Conservation (phyloP, 345 rosid species). For the Gossypium thurberi region DNA sequence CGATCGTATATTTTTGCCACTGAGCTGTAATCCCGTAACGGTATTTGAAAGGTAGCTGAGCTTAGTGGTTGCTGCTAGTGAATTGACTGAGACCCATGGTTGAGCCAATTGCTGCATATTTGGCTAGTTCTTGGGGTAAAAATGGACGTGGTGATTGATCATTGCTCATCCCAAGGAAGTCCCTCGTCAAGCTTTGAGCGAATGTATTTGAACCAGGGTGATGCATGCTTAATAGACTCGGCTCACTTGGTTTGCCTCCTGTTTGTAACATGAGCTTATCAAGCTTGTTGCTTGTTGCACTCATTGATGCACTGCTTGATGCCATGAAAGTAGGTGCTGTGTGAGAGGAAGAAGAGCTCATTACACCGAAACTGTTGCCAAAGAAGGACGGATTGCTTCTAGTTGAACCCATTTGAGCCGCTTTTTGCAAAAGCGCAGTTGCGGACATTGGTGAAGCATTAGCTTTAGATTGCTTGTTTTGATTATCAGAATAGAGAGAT, state of each 20-base stretch:
- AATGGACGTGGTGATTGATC: conserved; percentile 43
- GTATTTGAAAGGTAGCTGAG: conserved; percentile 14
- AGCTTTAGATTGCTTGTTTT: conserved; percentile 32
- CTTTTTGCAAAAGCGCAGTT: conserved; percentile 87
- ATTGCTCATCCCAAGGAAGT: conserved; percentile 69
- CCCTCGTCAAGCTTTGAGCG: conserved; percentile 56
- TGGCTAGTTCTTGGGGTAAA: conserved; percentile 59
- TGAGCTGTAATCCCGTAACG: conserved; percentile 6
- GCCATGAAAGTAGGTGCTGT: conserved; percentile 16
- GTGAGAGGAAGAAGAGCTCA: conserved; percentile 39
- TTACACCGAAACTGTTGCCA: conserved; percentile 36
- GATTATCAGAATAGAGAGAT: conserved; percentile 34
- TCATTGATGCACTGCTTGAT: conserved; percentile 9
- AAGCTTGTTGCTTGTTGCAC: conserved; percentile 22
- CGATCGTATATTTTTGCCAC: background rate
- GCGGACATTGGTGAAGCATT: conserved; percentile 68
- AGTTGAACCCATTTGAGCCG: conserved; percentile 92
- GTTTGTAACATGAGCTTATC: conserved; percentile 32
- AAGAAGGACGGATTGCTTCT: conserved; percentile 56
- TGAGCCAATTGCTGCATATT: conserved; percentile 63
- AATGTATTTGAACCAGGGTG: conserved; percentile 25
- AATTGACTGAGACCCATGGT: conserved; percentile 43
- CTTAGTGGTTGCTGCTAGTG: conserved; percentile 23
- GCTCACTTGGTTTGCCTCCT: conserved; percentile 17
- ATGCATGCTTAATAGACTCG: conserved; percentile 21